phyloP scores from a whole-genome alignment of 129 eudicot genomes.

The Erigeron canadensis region DNA sequence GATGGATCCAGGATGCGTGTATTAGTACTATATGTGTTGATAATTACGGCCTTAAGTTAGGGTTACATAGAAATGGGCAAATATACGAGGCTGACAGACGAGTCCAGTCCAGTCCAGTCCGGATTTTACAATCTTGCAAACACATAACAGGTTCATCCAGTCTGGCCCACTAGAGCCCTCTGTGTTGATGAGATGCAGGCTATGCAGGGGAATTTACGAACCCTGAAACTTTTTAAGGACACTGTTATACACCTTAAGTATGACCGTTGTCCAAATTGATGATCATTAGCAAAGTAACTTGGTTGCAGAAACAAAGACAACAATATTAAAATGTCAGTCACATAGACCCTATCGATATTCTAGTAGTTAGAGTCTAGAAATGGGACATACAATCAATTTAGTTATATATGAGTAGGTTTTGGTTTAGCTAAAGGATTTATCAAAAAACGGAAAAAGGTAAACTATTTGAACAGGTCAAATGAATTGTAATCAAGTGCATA shows the following conservation, averaged over 20 bases:
- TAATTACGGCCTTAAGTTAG: not conserved
- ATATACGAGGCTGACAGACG: not conserved
- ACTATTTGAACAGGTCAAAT: too few relatives aligned
- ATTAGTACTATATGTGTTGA: constrained; percentile 1
- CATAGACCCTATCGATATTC: too few relatives aligned
- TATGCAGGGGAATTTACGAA: not conserved
- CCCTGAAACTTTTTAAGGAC: not conserved
- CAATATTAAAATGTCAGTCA: too few relatives aligned
- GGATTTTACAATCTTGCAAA: not conserved
- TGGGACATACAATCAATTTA: not conserved
- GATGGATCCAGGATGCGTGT: not conserved
- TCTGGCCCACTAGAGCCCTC: not conserved
- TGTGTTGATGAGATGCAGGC: not conserved
- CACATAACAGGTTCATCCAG: not conserved
- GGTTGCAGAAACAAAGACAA: not conserved
- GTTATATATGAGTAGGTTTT: not conserved
- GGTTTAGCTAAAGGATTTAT: too few relatives aligned
- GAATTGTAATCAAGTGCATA: constrained; percentile 7
- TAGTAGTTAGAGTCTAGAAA: not conserved
- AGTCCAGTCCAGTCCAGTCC: not conserved
- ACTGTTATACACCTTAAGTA: not conserved
- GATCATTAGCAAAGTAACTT: not conserved
- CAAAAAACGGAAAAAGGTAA: too few relatives aligned
- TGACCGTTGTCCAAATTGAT: not conserved
- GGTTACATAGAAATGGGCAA: not conserved